phyloP scores from a whole-genome alignment of 192 early-diverging fungal species.

The Jimgerdemannia lactiflua region DNA sequence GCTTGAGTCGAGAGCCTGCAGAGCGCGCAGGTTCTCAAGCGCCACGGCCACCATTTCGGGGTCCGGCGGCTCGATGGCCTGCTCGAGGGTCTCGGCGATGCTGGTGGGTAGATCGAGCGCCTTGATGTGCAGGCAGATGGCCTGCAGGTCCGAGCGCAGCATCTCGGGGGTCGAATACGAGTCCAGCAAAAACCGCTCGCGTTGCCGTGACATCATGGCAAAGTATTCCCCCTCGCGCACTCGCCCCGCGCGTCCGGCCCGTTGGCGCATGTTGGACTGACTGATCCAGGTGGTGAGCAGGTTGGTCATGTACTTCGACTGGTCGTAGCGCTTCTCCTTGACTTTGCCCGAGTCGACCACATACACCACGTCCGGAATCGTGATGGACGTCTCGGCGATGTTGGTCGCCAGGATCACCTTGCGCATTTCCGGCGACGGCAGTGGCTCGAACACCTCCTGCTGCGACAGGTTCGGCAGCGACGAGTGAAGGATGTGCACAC shows the following conservation, averaged over 20 bases:
- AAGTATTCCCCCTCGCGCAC: slow-evolving; percentile 73
- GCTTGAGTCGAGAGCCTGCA: slow-evolving; percentile 35
- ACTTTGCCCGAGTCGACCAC: slow-evolving; percentile 79
- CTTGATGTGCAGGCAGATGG: slow-evolving; percentile 65
- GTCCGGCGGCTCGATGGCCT: slow-evolving; percentile 59
- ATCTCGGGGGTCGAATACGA: slow-evolving; percentile 67
- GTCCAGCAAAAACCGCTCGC: slow-evolving; percentile 8
- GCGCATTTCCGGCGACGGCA: slow-evolving; percentile 47
- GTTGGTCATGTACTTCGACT: slow-evolving; percentile 54
- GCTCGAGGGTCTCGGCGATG: slow-evolving; percentile 39
- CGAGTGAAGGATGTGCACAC: slow-evolving; percentile 57
- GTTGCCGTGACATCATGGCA: slow-evolving; percentile 57
- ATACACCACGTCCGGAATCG: slow-evolving; percentile 76
- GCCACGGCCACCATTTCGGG: slow-evolving; percentile 35
- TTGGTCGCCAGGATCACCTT: slow-evolving; percentile 79
- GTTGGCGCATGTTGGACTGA: slow-evolving; percentile 62
- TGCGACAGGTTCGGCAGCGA: slow-evolving; percentile 57
- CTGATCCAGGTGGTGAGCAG: slow-evolving; percentile 62
- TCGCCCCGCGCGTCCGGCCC: slow-evolving; percentile 85
- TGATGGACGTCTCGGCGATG: slow-evolving; percentile 83
- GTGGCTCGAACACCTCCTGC: slow-evolving; percentile 58
- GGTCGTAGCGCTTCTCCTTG: slow-evolving; percentile 52
- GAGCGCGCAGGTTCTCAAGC: neutral
- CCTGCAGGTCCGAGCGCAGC: slow-evolving; percentile 64
- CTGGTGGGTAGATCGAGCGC: slow-evolving; percentile 45